Conservation (phyloP, 1,139 yeast species). For the Lodderomyces margitis region DNA sequence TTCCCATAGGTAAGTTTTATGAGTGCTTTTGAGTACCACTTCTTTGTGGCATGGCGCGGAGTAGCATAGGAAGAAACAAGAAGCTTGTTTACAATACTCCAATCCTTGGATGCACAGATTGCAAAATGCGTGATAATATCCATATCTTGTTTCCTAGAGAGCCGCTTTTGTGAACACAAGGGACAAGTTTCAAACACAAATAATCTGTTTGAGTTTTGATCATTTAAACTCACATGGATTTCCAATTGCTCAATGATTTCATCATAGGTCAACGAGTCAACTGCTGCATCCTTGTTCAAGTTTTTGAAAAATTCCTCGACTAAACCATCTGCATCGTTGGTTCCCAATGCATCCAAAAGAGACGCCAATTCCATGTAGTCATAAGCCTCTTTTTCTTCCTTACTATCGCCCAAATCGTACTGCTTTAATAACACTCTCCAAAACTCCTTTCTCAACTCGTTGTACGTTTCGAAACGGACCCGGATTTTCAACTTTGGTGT, state of each 20-base stretch:
- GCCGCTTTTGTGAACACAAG: slow-evolving; percentile 62
- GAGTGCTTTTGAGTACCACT: slow-evolving; percentile 84
- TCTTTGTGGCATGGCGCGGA: slow-evolving; percentile 75
- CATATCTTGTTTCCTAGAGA: slow-evolving; percentile 53
- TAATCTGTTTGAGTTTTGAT: slow-evolving; percentile 31
- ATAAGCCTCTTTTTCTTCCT: slow-evolving; percentile 29
- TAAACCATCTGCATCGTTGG: slow-evolving; percentile 50
- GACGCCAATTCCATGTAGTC: slow-evolving; percentile 57
- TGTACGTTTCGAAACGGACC: slow-evolving; percentile 69
- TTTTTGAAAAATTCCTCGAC: slow-evolving; percentile 44
- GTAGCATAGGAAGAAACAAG: slow-evolving; percentile 74
- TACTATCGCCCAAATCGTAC: slow-evolving; percentile 32
- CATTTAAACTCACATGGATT: slow-evolving; percentile 22
- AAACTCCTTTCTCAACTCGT: slow-evolving; percentile 60
- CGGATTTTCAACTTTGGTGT: slow-evolving; percentile 58
- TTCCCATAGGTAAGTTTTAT: slow-evolving; percentile 88
- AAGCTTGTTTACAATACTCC: slow-evolving; percentile 67
- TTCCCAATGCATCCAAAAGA: slow-evolving; percentile 62
- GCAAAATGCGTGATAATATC: slow-evolving; percentile 87
- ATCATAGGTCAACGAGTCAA: slow-evolving; percentile 52
- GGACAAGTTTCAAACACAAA: slow-evolving; percentile 73
- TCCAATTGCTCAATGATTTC: slow-evolving; percentile 62
- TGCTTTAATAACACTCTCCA: slow-evolving; percentile 66
- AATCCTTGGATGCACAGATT: slow-evolving; percentile 76
- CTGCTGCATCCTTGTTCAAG: slow-evolving; percentile 37